Percentiles rank a stretch among this genome's conserved stretches.
phyloP scores from a whole-genome alignment of 139 green algal genomes.

The Picochlorum sp. region DNA sequence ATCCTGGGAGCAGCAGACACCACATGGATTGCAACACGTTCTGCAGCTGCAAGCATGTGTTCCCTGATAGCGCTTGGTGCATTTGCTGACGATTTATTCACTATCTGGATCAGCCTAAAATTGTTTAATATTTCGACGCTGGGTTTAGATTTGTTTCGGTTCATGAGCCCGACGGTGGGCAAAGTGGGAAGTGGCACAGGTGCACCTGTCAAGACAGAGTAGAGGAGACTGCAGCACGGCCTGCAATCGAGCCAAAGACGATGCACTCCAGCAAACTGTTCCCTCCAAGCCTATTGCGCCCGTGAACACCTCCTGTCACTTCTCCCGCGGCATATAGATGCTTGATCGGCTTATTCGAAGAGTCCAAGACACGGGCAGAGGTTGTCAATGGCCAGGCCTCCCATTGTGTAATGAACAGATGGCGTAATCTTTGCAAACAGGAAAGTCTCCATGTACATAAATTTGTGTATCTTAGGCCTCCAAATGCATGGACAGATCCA shows the following conservation, averaged over 20 bases:
- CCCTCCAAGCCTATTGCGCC: constrained; percentile 92
- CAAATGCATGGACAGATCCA: constrained; percentile 52
- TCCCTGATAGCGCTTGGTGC: constrained; percentile 15
- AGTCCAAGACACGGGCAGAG: constrained; percentile 10
- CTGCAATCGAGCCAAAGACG: constrained; percentile 79
- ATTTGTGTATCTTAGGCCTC: constrained; percentile 36
- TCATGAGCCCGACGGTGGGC: constrained; percentile 3
- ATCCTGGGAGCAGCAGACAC: constrained; percentile 30
- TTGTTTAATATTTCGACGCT: constrained; percentile 21
- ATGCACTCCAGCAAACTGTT: constrained; percentile 98
- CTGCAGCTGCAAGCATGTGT: constrained; percentile 2
- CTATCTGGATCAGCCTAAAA: constrained; percentile 26
- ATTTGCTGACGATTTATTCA: constrained; percentile 6
- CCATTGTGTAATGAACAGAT: constrained; percentile 80
- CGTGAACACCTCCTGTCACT: constrained; percentile 88
- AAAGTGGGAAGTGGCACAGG: constrained; percentile 1
- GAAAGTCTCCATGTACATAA: constrained; percentile 18
- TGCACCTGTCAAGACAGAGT: neutral
- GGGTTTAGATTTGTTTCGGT: constrained; percentile 21
- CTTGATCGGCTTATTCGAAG: constrained; percentile 42
- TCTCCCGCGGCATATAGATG: constrained; percentile 92
- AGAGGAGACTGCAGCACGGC: neutral
- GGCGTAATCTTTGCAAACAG: constrained; percentile 49
- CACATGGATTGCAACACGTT: constrained; percentile 15
- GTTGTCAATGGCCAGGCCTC: constrained; percentile 21